phyloP scores from a whole-genome alignment of 306 rosid genomes.

The Vigna angularis region DNA sequence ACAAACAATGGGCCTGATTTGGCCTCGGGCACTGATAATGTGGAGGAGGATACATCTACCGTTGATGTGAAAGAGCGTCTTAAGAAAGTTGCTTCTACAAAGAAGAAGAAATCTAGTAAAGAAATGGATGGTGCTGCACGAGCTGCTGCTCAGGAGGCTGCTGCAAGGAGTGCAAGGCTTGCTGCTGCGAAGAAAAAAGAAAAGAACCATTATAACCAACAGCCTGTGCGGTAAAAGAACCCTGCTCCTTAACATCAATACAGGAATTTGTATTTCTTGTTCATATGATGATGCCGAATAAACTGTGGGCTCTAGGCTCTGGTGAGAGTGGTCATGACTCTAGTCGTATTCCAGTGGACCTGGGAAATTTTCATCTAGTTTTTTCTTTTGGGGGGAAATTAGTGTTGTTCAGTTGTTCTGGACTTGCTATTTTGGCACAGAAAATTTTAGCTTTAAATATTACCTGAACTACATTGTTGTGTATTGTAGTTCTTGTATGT shows the following conservation, averaged over 20 bases:
- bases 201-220: conserved; percentile 95
- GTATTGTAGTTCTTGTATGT: conserved; percentile 48
- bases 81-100: conserved; percentile 72
- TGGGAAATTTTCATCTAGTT: conserved; percentile 49
- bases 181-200: conserved; percentile 95
- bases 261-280: conserved; percentile 72
- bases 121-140: conserved; percentile 85
- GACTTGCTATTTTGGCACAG: conserved; percentile 51
- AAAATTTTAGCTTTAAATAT: conserved; percentile 44
- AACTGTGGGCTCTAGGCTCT: conserved; percentile 59
- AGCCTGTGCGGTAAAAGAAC: conserved; percentile 74
- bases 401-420: conserved; percentile 52
- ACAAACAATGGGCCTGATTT: conserved; percentile 54
- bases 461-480: conserved; percentile 47
- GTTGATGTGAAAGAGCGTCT: conserved; percentile 86
- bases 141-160: conserved; percentile 94
- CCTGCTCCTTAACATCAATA: conserved; percentile 48
- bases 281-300: conserved; percentile 67
- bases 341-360: conserved; percentile 57
- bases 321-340: conserved; percentile 54
- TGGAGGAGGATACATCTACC: conserved; percentile 70
- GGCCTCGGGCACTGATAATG: conserved; percentile 52
- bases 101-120: conserved; percentile 88
- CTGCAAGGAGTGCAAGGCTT: conserved; percentile 82
- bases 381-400: conserved; percentile 42